phyloP scores from a whole-genome alignment of 495 filamentous ascomycete species.

The Lophiostoma macrostomum region DNA sequence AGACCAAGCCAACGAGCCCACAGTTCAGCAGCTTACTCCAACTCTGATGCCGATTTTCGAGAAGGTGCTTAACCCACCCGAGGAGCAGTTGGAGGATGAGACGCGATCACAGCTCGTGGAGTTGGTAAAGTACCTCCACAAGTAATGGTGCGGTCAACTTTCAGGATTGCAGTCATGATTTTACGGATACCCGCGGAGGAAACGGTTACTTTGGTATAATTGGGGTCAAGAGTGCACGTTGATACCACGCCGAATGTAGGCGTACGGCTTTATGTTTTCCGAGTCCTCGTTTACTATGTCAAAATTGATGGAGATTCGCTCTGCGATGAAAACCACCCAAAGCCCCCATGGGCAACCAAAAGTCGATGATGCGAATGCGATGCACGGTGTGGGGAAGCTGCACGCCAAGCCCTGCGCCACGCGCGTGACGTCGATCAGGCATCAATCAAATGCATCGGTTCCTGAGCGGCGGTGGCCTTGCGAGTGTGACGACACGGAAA shows the following conservation, averaged over 20 bases:
- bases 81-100: conserved; percentile 80
- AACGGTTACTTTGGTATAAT: no score
- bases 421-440: conserved; percentile 3
- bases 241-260: conserved; percentile 19
- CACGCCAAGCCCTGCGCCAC: neutral
- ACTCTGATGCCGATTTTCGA: conserved; percentile 76
- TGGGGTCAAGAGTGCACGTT: neutral
- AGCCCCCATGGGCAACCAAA: no score
- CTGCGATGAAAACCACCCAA: no score
- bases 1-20: conserved; percentile 72
- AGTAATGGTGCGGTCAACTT: conserved; percentile 8
- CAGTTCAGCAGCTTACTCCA: conserved; percentile 71
- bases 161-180: neutral
- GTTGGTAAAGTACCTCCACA: conserved; percentile 68
- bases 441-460: no score
- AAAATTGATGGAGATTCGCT: no score
- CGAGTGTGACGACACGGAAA: conserved; percentile 7
- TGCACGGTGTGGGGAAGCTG: neutral
- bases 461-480: neutral
- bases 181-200: no score
- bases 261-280: no score
- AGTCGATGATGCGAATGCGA: no score
- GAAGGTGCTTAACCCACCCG: conserved; percentile 70
- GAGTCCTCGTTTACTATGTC: neutral
- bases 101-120: conserved; percentile 66